phyloP scores from a whole-genome alignment of 441 rosid species.

The Euphorbia corollata region DNA sequence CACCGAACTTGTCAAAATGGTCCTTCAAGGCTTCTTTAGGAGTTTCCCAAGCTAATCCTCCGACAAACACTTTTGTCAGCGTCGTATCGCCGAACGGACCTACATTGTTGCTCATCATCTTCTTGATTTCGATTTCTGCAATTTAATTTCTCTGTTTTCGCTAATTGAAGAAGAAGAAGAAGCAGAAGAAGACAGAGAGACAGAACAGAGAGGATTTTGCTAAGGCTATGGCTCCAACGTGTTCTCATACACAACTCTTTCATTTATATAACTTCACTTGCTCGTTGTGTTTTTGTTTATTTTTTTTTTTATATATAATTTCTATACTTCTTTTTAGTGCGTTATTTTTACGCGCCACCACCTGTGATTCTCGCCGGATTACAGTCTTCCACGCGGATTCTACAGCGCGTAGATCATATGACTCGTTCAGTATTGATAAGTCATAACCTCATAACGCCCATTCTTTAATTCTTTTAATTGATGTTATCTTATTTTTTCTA shows the following conservation, averaged over 20 bases:
- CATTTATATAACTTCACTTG: not conserved
- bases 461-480: too few species aligned
- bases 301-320: not conserved
- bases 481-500: too few species aligned
- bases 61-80: conserved; percentile 85
- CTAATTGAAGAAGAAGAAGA: conserved; percentile 24
- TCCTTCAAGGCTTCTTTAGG: conserved; percentile 68
- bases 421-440: too few species aligned
- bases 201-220: conserved; percentile 15
- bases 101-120: conserved; percentile 33
- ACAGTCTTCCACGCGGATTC: too few species aligned
- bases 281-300: not conserved
- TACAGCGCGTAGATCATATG: too few species aligned
- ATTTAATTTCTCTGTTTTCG: not conserved
- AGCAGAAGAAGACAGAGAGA: conserved; percentile 48
- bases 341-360: too few species aligned
- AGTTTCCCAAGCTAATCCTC: conserved; percentile 94
- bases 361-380: too few species aligned
- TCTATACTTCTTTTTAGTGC: too few species aligned
- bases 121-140: not conserved
- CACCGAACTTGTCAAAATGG: conserved; percentile 78
- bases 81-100: conserved; percentile 80
- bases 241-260: not conserved
- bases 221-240: not conserved
- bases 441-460: too few species aligned